phyloP scores from a whole-genome alignment of 2,329 filamentous ascomycete genomes.

The Microcyclospora tardicrescens region DNA sequence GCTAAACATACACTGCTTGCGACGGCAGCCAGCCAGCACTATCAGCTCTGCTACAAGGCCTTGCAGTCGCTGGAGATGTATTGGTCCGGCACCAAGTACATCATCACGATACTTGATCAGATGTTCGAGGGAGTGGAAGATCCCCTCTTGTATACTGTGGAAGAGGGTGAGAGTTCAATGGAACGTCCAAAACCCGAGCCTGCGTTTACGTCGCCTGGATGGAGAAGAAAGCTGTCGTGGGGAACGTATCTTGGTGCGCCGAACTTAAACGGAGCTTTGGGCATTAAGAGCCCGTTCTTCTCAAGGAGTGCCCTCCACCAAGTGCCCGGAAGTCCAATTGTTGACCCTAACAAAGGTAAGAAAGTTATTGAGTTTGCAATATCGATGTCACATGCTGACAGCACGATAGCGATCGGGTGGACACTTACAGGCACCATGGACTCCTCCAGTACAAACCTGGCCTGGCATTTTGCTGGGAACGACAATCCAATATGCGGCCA shows the following conservation, averaged over 20 bases:
- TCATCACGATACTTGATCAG: constrained; percentile 72
- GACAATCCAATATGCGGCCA: constrained; percentile 1
- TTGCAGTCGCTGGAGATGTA: constrained; percentile 69
- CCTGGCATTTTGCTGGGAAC: constrained; percentile 59
- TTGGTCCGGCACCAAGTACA: constrained; percentile 80
- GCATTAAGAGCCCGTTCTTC: background rate
- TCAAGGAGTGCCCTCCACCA: constrained; percentile 7
- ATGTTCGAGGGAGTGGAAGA: constrained; percentile 80
- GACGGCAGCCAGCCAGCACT: constrained; percentile 73
- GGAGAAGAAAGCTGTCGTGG: constrained; percentile 36
- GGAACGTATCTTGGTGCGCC: constrained; percentile 26
- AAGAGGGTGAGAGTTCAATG: constrained; percentile 64
- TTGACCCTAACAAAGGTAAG: constrained; percentile 39
- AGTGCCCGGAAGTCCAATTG: constrained; percentile 33
- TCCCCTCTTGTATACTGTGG: constrained; percentile 49
- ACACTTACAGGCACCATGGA: constrained; percentile 80
- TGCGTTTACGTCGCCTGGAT: constrained; percentile 38
- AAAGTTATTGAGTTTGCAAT: background rate
- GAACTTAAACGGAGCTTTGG: constrained; percentile 3
- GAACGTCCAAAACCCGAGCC: constrained; percentile 38
- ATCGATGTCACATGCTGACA: constrained; percentile 6
- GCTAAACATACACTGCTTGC: constrained; percentile 64
- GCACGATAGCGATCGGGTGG: constrained; percentile 57
- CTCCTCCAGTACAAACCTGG: constrained; percentile 70
- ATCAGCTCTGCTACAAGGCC: constrained; percentile 74